Conservation (phyloP, 2,329 filamentous ascomycete species). For the Colletotrichum brevisporum region DNA sequence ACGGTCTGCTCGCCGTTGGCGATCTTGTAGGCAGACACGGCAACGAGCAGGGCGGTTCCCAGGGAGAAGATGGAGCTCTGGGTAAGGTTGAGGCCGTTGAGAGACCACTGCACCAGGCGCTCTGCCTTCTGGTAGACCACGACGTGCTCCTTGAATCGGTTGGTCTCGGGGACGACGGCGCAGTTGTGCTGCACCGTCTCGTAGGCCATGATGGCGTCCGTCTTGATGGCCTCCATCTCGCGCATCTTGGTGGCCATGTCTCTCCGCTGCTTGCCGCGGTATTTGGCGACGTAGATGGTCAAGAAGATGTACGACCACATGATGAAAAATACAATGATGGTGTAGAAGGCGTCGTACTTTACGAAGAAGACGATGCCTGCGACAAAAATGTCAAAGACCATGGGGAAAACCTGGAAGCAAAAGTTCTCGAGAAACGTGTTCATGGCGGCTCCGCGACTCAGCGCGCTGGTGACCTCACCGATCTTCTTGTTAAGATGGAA, state of each 20-base stretch:
- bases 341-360: constrained; percentile 62
- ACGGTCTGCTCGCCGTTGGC: constrained; percentile 67
- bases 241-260: constrained; percentile 60
- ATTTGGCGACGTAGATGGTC: constrained; percentile 66
- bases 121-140: constrained; percentile 70
- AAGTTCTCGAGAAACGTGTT: constrained; percentile 65
- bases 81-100: constrained; percentile 72
- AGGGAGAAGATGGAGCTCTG: constrained; percentile 76
- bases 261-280: constrained; percentile 57
- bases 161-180: constrained; percentile 71
- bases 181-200: constrained; percentile 77
- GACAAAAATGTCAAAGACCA: constrained; percentile 64
- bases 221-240: constrained; percentile 59
- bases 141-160: constrained; percentile 69
- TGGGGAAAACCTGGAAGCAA: constrained; percentile 64
- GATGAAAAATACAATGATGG: constrained; percentile 62
- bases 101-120: constrained; percentile 67
- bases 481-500: constrained; percentile 66
- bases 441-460: constrained; percentile 62
- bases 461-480: constrained; percentile 65
- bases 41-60: constrained; percentile 72
- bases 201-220: constrained; percentile 63
- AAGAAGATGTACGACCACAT: constrained; percentile 65
- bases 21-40: constrained; percentile 74
- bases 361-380: constrained; percentile 62